A percentile compares a stretch with the other conserved stretches of the same genome.
Evolutionary conservation across 129 eudicot species (phyloP).

Genomic region (Artemisia annua): DNA sequence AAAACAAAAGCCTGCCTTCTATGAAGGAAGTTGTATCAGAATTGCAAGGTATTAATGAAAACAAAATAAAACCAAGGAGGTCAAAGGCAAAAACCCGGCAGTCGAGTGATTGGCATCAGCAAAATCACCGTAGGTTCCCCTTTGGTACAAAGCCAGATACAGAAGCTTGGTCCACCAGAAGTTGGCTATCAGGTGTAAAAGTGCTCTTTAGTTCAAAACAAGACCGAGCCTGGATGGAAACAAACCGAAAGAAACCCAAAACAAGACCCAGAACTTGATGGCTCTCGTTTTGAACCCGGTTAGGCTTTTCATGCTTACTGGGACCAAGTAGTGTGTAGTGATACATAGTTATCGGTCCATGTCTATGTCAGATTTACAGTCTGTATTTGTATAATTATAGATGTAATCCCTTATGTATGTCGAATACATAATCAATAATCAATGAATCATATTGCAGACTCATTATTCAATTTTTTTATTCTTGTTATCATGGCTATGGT

Average conservation of each 20-base stretch:
- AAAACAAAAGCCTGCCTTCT: too few species aligned
- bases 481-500: background rate
- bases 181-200: background rate
- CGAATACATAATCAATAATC: background rate
- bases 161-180: background rate
- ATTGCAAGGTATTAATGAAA: slow-evolving; percentile 30
- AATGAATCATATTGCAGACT: background rate
- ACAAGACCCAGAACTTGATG: background rate
- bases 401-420: background rate
- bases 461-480: too few species aligned
- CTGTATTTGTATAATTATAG: too few species aligned
- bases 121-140: background rate
- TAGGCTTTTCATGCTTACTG: background rate
- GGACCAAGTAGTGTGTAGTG: background rate
- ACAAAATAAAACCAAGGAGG: slow-evolving; percentile 30
- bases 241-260: background rate
- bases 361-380: background rate
- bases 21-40: slow-evolving; percentile 42
- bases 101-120: background rate
- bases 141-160: background rate
- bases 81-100: slow-evolving; percentile 18
- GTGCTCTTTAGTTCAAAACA: background rate
- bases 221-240: background rate
- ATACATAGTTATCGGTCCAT: background rate
- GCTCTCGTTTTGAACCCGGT: background rate